Conservation (phyloP, 2,329 filamentous ascomycete genomes). For the Cladosporium sp. region DNA sequence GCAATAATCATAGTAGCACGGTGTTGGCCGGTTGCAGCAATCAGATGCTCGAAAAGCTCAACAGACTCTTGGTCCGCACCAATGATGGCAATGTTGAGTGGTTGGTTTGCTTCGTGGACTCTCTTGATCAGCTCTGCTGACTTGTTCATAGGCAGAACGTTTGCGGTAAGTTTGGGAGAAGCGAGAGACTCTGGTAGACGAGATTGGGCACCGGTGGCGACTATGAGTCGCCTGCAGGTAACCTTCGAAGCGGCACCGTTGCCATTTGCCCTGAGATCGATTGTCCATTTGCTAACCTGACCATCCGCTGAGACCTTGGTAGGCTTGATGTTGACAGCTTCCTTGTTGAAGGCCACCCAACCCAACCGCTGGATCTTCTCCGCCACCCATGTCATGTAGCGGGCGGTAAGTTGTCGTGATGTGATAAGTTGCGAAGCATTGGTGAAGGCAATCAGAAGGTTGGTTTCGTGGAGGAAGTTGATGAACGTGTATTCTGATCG, state of each 20-base stretch:
- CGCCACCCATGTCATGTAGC: conserved; percentile 33
- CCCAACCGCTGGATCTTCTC: conserved; percentile 25
- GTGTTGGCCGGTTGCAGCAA: conserved; percentile 24
- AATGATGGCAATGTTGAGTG: conserved; percentile 28
- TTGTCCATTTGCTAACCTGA: conserved; percentile 24
- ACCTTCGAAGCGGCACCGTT: conserved; percentile 22
- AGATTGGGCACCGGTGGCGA: conserved; percentile 27
- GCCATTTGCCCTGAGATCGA: conserved; percentile 23
- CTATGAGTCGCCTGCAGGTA: conserved; percentile 25
- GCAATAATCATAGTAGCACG: conserved; percentile 27
- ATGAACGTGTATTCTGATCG: conserved; percentile 33
- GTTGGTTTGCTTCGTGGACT: conserved; percentile 18
- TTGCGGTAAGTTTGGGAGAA: conserved; percentile 18
- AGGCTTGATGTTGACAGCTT: conserved; percentile 25
- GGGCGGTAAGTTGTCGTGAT: conserved; percentile 26
- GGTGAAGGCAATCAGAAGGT: conserved; percentile 31
- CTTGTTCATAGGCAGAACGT: conserved; percentile 25
- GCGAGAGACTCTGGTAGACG: conserved; percentile 23
- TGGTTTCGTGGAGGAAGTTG: conserved; percentile 33
- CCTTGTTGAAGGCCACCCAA: conserved; percentile 31
- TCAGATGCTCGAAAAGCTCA: conserved; percentile 29
- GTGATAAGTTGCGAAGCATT: conserved; percentile 32
- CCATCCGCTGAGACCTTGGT: conserved; percentile 17
- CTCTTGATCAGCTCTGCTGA: conserved; percentile 24
- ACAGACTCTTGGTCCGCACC: conserved; percentile 30